phyloP scores from a whole-genome alignment of 352 stramenopile species.

The Pythium vanterpoolii region DNA sequence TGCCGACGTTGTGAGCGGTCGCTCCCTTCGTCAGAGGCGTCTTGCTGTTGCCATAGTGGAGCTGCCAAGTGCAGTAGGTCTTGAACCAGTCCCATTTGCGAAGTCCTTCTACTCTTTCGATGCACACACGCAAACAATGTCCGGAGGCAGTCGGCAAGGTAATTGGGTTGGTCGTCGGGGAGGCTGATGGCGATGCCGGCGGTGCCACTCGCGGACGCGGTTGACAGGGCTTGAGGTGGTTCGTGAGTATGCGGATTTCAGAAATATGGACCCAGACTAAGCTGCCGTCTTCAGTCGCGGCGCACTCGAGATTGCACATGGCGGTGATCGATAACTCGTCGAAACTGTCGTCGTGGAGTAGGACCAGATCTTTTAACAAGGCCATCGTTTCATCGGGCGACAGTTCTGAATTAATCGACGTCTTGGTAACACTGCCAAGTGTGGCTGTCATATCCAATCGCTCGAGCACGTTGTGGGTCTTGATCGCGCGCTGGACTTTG shows the following conservation, averaged over 20 bases:
- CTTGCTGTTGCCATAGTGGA: background rate
- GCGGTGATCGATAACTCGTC: slow-evolving; percentile 9
- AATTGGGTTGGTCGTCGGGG: background rate
- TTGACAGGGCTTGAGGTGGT: no score
- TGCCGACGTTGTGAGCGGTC: slow-evolving; percentile 1
- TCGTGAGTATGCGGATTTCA: no score
- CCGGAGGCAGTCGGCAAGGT: background rate
- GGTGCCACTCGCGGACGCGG: background rate
- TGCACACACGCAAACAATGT: background rate
- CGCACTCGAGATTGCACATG: slow-evolving; percentile 11
- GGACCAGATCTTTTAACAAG: slow-evolving; percentile 12
- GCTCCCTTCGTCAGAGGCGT: background rate
- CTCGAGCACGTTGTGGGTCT: slow-evolving; percentile 5
- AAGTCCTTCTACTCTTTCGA: background rate
- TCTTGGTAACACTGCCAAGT: no score
- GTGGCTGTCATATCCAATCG: background rate
- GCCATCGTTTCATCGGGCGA: background rate
- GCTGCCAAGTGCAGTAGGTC: slow-evolving; percentile 11
- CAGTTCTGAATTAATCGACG: no score
- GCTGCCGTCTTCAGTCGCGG: slow-evolving; percentile 5
- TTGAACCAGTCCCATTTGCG: slow-evolving; percentile 11
- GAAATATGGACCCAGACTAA: slow-evolving; percentile 9
- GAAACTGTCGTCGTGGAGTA: slow-evolving; percentile 1
- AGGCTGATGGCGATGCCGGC: background rate
- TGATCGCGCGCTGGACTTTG: no score